Evolutionary conservation across 2,329 filamentous ascomycete species (phyloP).

Genomic region (Tothia fuscella): DNA sequence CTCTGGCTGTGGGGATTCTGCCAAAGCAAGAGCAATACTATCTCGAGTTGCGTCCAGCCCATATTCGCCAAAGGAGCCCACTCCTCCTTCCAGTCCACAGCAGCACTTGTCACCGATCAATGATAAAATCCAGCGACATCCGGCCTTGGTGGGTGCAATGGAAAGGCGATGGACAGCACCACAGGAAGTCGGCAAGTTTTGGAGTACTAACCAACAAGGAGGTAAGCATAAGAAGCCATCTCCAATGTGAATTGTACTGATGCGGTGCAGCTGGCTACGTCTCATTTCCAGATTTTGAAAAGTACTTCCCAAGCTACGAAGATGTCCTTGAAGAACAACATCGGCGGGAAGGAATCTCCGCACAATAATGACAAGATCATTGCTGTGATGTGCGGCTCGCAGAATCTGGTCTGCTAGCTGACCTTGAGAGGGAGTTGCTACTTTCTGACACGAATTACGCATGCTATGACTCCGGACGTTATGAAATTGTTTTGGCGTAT

Average conservation of each 20-base stretch:
- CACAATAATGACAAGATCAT: no score
- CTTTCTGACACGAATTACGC: no score
- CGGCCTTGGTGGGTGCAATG: slow-evolving; percentile 8
- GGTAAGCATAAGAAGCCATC: no score
- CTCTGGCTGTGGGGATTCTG: slow-evolving; percentile 27
- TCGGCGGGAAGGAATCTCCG: no score
- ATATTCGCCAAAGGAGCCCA: slow-evolving; percentile 1
- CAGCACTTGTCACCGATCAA: not conserved
- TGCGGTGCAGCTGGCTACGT: slow-evolving; percentile 45
- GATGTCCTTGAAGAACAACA: no score
- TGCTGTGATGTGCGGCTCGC: no score
- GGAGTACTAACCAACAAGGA: slow-evolving; percentile 8
- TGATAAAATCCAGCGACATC: slow-evolving; percentile 4
- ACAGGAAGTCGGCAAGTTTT: slow-evolving; percentile 7
- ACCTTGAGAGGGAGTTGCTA: no score
- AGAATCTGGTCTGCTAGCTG: no score
- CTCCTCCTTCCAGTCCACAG: not conserved
- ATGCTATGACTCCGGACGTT: no score
- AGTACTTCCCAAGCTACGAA: slow-evolving; percentile 44
- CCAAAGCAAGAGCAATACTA: slow-evolving; percentile 30
- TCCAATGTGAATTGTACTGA: no score
- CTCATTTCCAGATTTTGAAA: slow-evolving; percentile 63
- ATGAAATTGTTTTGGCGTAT: no score
- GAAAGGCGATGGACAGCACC: slow-evolving; percentile 8
- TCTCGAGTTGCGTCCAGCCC: slow-evolving; percentile 29